Conservation (phyloP, 2,329 filamentous ascomycete genomes). For the Huntiella abstrusa region DNA sequence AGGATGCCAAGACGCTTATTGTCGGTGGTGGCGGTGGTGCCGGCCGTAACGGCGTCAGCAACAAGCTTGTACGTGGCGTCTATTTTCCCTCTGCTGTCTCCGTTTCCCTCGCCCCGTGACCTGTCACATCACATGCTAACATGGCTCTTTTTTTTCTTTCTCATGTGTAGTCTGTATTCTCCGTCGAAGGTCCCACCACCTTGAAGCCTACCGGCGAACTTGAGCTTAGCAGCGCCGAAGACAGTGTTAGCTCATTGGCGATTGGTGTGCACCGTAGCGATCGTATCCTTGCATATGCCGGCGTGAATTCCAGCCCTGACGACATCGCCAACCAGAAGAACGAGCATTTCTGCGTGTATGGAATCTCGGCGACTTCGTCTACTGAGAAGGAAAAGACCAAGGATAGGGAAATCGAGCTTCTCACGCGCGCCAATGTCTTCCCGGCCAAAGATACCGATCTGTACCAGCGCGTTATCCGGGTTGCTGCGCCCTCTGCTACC, state of each 20-base stretch:
- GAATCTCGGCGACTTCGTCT: conserved; percentile 24
- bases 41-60: conserved; percentile 61
- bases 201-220: conserved; percentile 51
- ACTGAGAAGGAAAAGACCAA: conserved; percentile 10
- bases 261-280: conserved; percentile 42
- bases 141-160: background rate
- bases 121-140: background rate
- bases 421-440: conserved; percentile 35
- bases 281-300: conserved; percentile 40
- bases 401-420: conserved; percentile 21
- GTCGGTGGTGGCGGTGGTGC: conserved; percentile 80
- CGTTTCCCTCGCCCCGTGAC: background rate
- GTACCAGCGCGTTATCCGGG: conserved; percentile 40
- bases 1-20: conserved; percentile 55
- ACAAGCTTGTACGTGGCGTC: conserved; percentile 54
- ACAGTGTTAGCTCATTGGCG: conserved; percentile 71
- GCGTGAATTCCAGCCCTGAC: conserved; percentile 62
- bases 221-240: conserved; percentile 65
- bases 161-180: conserved; percentile 42
- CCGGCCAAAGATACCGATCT: conserved; percentile 27
- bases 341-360: conserved; percentile 63
- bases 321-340: conserved; percentile 62
- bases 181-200: conserved; percentile 45
- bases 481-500: conserved; percentile 31
- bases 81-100: background rate